Percentiles rank a stretch among this genome's conserved stretches.
Conservation (phyloP, 805 yeast genomes). For the Saccharomycopsis fibuligera region DNA sequence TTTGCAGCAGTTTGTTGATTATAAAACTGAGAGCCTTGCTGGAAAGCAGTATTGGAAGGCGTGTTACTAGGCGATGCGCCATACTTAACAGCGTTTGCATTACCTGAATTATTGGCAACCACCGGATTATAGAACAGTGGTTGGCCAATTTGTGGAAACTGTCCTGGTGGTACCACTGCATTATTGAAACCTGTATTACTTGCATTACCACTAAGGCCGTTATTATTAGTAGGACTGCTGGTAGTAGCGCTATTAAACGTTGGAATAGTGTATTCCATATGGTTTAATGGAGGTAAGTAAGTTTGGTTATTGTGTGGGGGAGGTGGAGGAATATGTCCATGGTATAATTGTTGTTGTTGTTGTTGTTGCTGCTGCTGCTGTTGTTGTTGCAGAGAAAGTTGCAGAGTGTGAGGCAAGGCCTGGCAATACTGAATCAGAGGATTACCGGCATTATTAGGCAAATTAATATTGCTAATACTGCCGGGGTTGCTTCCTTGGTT, state of each 20-base stretch:
- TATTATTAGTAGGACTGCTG: neutral
- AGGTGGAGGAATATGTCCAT: neutral
- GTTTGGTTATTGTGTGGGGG: constrained; percentile 2
- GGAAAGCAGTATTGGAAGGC: constrained; percentile 3
- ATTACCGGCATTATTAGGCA: constrained; percentile 22
- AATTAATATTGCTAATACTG: constrained; percentile 4
- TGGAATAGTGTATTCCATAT: constrained; percentile 9
- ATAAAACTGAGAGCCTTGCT: constrained; percentile 5
- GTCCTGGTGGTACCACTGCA: constrained; percentile 11
- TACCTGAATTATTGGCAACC: neutral
- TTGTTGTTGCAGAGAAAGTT: neutral
- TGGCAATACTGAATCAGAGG: constrained; percentile 22
- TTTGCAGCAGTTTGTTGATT: constrained; percentile 1
- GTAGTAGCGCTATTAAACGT: too few species aligned
- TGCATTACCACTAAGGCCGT: neutral
- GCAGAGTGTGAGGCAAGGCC: constrained; percentile 1
- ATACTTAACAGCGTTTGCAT: neutral
- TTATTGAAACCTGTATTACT: neutral
- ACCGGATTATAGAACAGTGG: constrained; percentile 10
- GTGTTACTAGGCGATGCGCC: constrained; percentile 1
- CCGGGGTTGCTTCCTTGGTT: constrained; percentile 22
- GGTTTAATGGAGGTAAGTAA: constrained; percentile 14
- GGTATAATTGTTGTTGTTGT: constrained; percentile 5
- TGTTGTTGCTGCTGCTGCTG: constrained; percentile 8
- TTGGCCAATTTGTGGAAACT: constrained; percentile 10